Conservation (phyloP, 306 rosid species). For the Carpinus viminea region DNA sequence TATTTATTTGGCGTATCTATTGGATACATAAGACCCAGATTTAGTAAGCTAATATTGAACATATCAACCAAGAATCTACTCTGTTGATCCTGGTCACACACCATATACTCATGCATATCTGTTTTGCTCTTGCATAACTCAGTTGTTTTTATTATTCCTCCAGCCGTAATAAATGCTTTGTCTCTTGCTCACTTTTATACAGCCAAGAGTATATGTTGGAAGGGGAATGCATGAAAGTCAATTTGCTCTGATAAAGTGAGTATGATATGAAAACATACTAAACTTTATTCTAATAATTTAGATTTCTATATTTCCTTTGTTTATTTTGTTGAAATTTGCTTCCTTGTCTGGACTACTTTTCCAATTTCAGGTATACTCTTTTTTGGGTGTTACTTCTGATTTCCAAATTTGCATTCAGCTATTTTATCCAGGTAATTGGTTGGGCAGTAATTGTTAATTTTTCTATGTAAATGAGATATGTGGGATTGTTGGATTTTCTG, state of each 20-base stretch:
- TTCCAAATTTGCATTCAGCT: slow-evolving; percentile 79
- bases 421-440: slow-evolving; percentile 67
- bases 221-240: slow-evolving; percentile 99
- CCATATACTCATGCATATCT: neutral
- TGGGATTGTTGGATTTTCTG: slow-evolving; percentile 21
- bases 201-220: slow-evolving; percentile 93
- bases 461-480: slow-evolving; percentile 12
- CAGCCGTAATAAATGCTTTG: slow-evolving; percentile 13
- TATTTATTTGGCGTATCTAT: neutral
- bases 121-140: neutral
- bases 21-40: neutral
- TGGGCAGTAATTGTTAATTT: slow-evolving; percentile 13
- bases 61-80: neutral
- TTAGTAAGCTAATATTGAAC: neutral
- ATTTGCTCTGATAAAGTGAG: slow-evolving; percentile 89
- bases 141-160: slow-evolving; percentile 14
- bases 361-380: slow-evolving; percentile 77
- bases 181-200: slow-evolving; percentile 37
- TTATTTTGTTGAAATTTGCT: slow-evolving; percentile 25
- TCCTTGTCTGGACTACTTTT: slow-evolving; percentile 22
- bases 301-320: slow-evolving; percentile 17
- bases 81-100: neutral
- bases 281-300: slow-evolving; percentile 16
- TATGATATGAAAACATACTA: slow-evolving; percentile 21
- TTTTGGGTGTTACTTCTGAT: slow-evolving; percentile 89